phyloP scores from a whole-genome alignment of 495 filamentous ascomycete genomes.

The Lophiotrema nucula region DNA sequence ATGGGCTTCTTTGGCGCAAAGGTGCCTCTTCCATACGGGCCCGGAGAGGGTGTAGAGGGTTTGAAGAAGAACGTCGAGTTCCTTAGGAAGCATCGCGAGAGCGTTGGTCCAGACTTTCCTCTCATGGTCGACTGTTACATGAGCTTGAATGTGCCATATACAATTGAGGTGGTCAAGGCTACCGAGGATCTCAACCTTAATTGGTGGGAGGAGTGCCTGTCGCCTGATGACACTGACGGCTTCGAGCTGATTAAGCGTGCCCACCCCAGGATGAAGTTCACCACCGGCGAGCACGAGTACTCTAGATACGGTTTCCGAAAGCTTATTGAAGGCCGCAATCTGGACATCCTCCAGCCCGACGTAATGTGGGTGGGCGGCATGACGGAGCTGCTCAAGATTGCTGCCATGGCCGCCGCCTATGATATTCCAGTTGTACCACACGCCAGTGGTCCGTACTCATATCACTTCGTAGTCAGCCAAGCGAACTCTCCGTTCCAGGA shows the following conservation, averaged over 20 bases:
- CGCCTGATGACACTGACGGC: slow-evolving; percentile 85
- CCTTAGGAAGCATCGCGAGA: slow-evolving; percentile 76
- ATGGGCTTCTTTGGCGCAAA: slow-evolving; percentile 89
- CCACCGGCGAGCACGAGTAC: slow-evolving; percentile 92
- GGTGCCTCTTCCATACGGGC: slow-evolving; percentile 82
- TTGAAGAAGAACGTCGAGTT: slow-evolving; percentile 87
- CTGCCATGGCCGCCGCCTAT: slow-evolving; percentile 85
- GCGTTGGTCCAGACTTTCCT: slow-evolving; percentile 84
- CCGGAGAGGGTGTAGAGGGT: slow-evolving; percentile 78
- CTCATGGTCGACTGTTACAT: slow-evolving; percentile 97
- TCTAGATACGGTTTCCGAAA: slow-evolving; percentile 91
- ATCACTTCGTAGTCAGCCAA: slow-evolving; percentile 91
- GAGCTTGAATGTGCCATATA: slow-evolving; percentile 88
- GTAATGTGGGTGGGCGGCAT: slow-evolving; percentile 96
- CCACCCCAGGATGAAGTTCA: slow-evolving; percentile 88
- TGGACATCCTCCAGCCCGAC: slow-evolving; percentile 92
- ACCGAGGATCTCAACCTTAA: slow-evolving; percentile 80
- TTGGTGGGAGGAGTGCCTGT: slow-evolving; percentile 95
- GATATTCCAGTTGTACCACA: slow-evolving; percentile 94
- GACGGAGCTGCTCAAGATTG: slow-evolving; percentile 86
- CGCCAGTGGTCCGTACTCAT: slow-evolving; percentile 87
- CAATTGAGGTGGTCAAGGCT: slow-evolving; percentile 82
- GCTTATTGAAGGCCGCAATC: slow-evolving; percentile 83
- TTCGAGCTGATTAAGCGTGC: slow-evolving; percentile 84
- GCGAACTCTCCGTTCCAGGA: slow-evolving; percentile 91